Percentiles rank a stretch among this genome's conserved stretches.
Conservation (phyloP, 192 early-diverging fungal genomes). For the Oehlia diaphana region DNA sequence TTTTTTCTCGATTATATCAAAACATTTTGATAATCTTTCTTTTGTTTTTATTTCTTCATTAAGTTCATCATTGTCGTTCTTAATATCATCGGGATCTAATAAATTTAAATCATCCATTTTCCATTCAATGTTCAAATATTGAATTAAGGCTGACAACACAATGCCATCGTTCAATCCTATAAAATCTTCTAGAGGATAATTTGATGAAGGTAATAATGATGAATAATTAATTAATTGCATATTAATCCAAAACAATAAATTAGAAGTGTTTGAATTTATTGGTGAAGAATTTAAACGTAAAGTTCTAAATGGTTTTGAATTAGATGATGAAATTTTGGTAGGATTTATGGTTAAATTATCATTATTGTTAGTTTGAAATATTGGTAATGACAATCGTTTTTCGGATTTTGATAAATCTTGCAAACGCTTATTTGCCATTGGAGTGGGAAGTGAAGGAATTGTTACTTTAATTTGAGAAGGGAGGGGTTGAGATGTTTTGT, state of each 20-base stretch:
- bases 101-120: constrained; percentile 13
- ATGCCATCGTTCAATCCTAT: constrained; percentile 24
- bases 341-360: not conserved
- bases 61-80: not conserved
- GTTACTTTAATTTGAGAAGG: no score
- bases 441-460: no score
- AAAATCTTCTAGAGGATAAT: constrained; percentile 24
- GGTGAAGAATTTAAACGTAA: constrained; percentile 17
- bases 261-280: constrained; percentile 2
- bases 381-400: not conserved
- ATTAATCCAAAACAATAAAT: constrained; percentile 27
- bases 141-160: constrained; percentile 1
- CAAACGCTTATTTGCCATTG: not conserved
- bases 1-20: constrained; percentile 14
- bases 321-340: no score
- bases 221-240: constrained; percentile 26
- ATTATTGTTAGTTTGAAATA: not conserved
- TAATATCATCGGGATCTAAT: not conserved
- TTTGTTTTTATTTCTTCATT: not conserved
- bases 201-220: not conserved
- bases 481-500: no score
- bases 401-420: not conserved
- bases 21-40: constrained; percentile 17
- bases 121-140: constrained; percentile 19
- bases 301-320: constrained; percentile 5